These are phyloP conservation scores for Suillus brevipes DNA, from an alignment of 768 basidiomycete species.

Conservation along the genomic window DNA sequence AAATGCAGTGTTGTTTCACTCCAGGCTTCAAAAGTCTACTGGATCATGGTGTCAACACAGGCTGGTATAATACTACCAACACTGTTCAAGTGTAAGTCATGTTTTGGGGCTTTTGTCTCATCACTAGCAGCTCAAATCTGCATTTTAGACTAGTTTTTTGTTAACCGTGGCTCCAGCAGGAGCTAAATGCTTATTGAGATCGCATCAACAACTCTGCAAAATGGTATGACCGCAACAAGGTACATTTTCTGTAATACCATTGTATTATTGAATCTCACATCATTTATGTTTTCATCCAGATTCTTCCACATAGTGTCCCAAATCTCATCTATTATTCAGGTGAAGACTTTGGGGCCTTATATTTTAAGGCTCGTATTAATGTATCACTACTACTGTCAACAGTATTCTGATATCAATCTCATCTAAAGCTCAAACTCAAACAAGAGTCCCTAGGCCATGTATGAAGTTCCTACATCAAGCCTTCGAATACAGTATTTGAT, in stretches of 20 bases:
- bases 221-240: slow-evolving; percentile 6
- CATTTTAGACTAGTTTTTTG: slow-evolving; percentile 32
- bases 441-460: slow-evolving; percentile 20
- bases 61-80: not conserved
- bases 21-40: slow-evolving; percentile 39
- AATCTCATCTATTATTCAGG: slow-evolving; percentile 33
- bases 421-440: slow-evolving; percentile 20
- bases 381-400: not conserved
- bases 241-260: slow-evolving; percentile 23
- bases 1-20: slow-evolving; percentile 27
- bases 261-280: not conserved
- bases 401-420: not conserved
- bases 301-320: slow-evolving; percentile 41
- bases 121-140: slow-evolving; percentile 19
- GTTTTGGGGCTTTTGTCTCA: not conserved
- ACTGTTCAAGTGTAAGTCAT: not conserved
- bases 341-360: slow-evolving; percentile 22
- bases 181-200: slow-evolving; percentile 3
- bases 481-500: slow-evolving; percentile 35
- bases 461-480: slow-evolving; percentile 30
- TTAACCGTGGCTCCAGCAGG: slow-evolving; percentile 25
- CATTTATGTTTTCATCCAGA: slow-evolving; percentile 6
- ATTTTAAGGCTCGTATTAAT: slow-evolving; percentile 36
- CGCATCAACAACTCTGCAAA: slow-evolving; percentile 7
- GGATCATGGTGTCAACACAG: slow-evolving; percentile 25